Evolutionary conservation across 768 basidiomycete genomes (phyloP).

Genomic region (Russula sp.): DNA sequence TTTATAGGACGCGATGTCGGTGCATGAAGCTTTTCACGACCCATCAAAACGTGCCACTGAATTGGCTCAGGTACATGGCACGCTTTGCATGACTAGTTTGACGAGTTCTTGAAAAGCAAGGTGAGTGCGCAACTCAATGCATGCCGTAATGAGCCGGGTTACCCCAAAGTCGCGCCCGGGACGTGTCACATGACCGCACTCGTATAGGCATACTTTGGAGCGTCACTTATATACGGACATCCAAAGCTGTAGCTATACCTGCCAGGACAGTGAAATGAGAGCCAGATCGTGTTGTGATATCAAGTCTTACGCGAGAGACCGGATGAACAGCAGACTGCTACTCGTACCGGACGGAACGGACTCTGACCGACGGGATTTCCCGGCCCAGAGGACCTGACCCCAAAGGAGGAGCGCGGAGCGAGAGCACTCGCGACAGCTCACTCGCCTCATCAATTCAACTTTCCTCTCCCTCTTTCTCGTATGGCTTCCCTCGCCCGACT

Average conservation of each 20-base stretch:
- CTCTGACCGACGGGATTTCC: conserved; percentile 2
- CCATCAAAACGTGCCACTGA: too few species aligned
- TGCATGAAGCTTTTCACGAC: too few species aligned
- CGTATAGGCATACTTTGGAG: neutral
- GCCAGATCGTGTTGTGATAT: too few species aligned
- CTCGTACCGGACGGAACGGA: neutral
- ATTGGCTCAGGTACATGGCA: too few species aligned
- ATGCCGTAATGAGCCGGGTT: too few species aligned
- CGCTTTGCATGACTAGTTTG: too few species aligned
- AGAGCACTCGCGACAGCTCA: neutral
- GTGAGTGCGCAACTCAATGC: too few species aligned
- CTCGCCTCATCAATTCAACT: neutral
- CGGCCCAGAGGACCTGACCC: neutral
- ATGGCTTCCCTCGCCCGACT: conserved; percentile 19
- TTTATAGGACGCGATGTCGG: too few species aligned
- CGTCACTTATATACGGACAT: neutral
- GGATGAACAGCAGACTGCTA: neutral
- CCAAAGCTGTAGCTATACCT: neutral
- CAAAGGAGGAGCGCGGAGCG: neutral
- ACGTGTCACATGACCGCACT: too few species aligned
- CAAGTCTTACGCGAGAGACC: conserved; percentile 6
- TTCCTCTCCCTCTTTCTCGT: neutral
- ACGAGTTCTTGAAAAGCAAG: too few species aligned
- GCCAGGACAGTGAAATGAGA: too few species aligned
- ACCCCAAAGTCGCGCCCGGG: too few species aligned